Base-by-base conservation (phyloP, 2,329 filamentous ascomycete species). In the Neofusicoccum laricinum region DNA sequence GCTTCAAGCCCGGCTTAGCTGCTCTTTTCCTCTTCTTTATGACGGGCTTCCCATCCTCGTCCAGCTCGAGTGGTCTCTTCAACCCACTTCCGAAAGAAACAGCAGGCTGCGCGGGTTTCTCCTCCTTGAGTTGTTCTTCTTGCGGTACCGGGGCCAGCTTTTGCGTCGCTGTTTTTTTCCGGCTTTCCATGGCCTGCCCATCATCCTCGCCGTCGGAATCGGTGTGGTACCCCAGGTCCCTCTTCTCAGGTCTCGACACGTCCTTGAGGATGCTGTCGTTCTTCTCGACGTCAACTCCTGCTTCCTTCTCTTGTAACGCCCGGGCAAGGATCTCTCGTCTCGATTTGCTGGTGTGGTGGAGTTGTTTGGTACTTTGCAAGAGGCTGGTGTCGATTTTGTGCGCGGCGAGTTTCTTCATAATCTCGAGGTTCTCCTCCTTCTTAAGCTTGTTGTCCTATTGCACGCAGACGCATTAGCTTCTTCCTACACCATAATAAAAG, bases 381-480 rank as follows among this genome's bases (percentile, higher is more conserved):
- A 92, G 80, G 67, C 86, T 91, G 1, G 92, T 96, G 74, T 98
- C 93, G 69, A 95, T 86, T 72, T 90, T 93, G 63, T 87, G 84
- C 66, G 87, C 84, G 17, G 91, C 91, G 30, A 99, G 84, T 74
- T 95, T 93, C 73, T 91, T 90, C 70, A 98, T 83, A 34, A 99
- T 81, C 64, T 88, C 90, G 32, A 91, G 83, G 71, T 92, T 96
- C 76, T 98, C 94, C 73, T 99, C 95, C 76, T 96, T 97, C 76
- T 89, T 91, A 50, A 99, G 82, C 83, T 99, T 99, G 65, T 86
- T 95, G 71, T 98, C 93, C 84, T 85, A 70, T 17, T 38, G 8
- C 7, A 15, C 36, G 45, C 19, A 34, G 46, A 8, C 17, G 19
- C 25, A 50, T 50, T 32, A 66, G 67, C 53, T n/a, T n/a, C 25